Base-by-base conservation (phyloP, 257 asterid species). In the Solanum tarapatanum region DNA sequence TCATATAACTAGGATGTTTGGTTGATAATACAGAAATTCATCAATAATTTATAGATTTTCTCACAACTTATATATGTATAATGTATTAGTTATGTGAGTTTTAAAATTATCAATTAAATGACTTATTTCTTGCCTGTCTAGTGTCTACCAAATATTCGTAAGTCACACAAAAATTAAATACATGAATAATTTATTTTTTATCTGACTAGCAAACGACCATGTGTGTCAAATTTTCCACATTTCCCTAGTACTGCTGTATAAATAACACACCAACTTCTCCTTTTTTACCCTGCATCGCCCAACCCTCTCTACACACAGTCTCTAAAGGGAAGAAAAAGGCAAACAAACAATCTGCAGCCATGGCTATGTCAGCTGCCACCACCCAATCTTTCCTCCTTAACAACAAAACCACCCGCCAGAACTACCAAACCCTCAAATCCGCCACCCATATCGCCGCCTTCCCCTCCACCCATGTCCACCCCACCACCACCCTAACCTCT, bases 291-390 rank as follows among this genome's bases (percentile, higher is more conserved):
- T 80, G 68, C 39, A 45, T 80, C 87, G 9, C 36, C 86, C 28
- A n/a, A 75, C 36, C 36, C 30, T 87, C 24, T 60, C 12, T 30
- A 82, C 30, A 68, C 41, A 80, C 1, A 17, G 64, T 55, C 21
- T 7, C 68, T n/a, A 9, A 45, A 48, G 58, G 75, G 48, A 9
- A 79, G 1, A 79, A 14, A 8, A 3, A 11, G 8, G 16, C 33
- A 80, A 45, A 30, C 39, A 9, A 2, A 24, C 74, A 13, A 79
- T 16, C 11, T 43, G 68, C 16, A 36, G 26, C 82, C 62, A 86
- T 88, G 89, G 90, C 93, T 91, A 89, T 90, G 92, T 87, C 94
- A n/a, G 87, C 93, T 89, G 86, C 94, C 77, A 24, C 88, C 69
- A 33, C 91, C 37, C 91, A 87, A 48, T 82, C 85, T 16, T 87